Evolutionary conservation across 345 rosid genomes (phyloP), one percentile per base, ranked within the genome.

Genomic region (Geranium rotundifolium): DNA sequence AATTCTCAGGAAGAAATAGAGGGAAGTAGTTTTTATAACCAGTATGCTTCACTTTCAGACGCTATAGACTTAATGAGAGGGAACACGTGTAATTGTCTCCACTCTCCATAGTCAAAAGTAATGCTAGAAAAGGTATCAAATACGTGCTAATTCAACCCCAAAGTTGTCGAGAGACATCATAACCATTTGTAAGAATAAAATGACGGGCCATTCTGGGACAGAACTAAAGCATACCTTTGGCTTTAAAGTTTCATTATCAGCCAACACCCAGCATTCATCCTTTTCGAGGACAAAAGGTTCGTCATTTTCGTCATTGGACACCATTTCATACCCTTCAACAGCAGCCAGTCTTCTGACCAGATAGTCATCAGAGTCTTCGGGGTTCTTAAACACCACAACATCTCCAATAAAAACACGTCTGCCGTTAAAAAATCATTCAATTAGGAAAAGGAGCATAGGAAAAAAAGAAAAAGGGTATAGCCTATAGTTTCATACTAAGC

Each of bases 281-380:
- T 76, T 81, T 9, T 82, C 82, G 29, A 93, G 89, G 74, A 86
- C 76, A 77, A 93, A 93, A 62, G 97, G 85, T 69, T 88, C 83
- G 16, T 93, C 99, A 69, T 86, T 85, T 66, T 84, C 80, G 57
- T 85, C 79, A 20, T 71, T 75, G 13, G 99, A 93, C 31, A 71
- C 87, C 97, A 90, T 90, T 82, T 93, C 95, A 67, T 73, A 78
- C 59, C 99, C 97, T 81, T 82, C 88, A 16, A 66, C 63, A 37
- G 92, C 99, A 73, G 92, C 92, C 75, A 93, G 77, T 81, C 97
- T 81, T 80, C 97, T 88, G 58, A 93, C 86, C 13, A 88, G 65
- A 76, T 67, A 69, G 67, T 78, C 79, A 19, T 80, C 80, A 17
- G 82, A 70, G 14, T 74, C 61, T 60, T 67, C 83, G 63, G 97